phyloP scores from a whole-genome alignment of 768 basidiomycete species.

The Naganishia friedmannii region DNA sequence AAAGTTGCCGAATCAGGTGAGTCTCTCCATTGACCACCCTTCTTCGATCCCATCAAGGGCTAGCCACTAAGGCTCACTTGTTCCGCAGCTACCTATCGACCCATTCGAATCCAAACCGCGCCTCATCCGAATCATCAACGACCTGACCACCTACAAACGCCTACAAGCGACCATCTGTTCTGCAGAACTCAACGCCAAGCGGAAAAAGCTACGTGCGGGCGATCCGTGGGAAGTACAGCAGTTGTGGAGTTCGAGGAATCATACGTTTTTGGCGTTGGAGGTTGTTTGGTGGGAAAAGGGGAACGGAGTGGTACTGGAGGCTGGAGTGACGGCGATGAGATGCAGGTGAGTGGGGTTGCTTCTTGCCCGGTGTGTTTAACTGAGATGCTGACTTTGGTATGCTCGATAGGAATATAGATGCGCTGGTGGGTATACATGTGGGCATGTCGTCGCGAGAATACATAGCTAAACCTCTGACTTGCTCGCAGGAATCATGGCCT shows the following conservation, averaged over 20 bases:
- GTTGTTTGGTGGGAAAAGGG: constrained; percentile 50
- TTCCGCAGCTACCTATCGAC: constrained; percentile 36
- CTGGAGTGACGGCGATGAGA: constrained; percentile 44
- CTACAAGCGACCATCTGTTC: constrained; percentile 45
- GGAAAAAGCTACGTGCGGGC: constrained; percentile 39
- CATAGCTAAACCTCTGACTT: background rate
- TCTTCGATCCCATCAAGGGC: too few species aligned
- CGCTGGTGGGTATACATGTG: constrained; percentile 40
- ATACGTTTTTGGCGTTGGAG: constrained; percentile 40
- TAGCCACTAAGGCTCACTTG: too few species aligned
- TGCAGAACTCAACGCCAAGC: constrained; percentile 45
- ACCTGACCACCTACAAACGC: constrained; percentile 46
- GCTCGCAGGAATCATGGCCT: constrained; percentile 46
- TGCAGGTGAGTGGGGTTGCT: constrained; percentile 33
- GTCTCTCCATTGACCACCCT: constrained; percentile 21
- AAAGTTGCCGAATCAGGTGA: constrained; percentile 33
- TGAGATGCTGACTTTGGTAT: background rate
- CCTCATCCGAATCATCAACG: constrained; percentile 42
- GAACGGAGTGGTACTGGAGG: constrained; percentile 47
- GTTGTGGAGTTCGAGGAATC: constrained; percentile 30
- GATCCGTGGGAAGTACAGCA: constrained; percentile 19
- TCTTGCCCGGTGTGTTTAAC: background rate
- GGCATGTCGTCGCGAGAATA: background rate
- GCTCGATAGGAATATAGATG: constrained; percentile 42
- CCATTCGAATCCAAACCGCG: constrained; percentile 35